Base-by-base conservation (phyloP, 495 filamentous ascomycete species). In the Pyrenula aspistea region DNA sequence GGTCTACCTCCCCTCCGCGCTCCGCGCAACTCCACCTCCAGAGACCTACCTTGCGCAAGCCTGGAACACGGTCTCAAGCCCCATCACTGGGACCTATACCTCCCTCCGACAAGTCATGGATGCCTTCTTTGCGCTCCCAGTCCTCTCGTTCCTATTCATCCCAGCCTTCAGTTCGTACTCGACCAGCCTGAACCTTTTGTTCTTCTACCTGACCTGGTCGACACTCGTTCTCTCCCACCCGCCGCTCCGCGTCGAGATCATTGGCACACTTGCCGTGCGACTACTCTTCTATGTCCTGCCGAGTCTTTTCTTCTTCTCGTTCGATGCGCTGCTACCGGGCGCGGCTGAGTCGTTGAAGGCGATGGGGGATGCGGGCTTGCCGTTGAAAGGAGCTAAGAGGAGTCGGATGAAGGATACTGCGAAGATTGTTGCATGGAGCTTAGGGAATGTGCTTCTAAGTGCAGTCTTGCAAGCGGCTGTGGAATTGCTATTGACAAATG, bases 161-260 rank as follows among this genome's bases (percentile, higher is more conserved):
- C 72, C 74, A 4, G 66, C 72, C 20, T 58, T 78, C 24, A 75
- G 73, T n/a, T 80, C 80, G 10, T 91, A 84, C 70, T 84, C 83
- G 51, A 91, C 89, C 2, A 88, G 81, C 12, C 72, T 95, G 57
- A 96, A 95, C 65, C 64, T 95, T 19, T 66, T 95, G 52, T 92
- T 95, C 72, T 95, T 96, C 72, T 92, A 89, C 67, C 81, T 83
- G 65, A 92, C 88, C 66, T 96, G 91, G 91, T 81, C 82, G 8
- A 92, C 89, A 0, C 77, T 96, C 10, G 80, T 93, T 1, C 72
- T 90, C 19, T 86, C 85, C 31, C 86, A 94, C 60, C 71, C 83
- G 0, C 84, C 88, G 0, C 72, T 93, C 31, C 81, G 82, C 56
- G 81, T 96, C 58, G 89, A 95, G 67, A 60, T 95, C 2, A 66